Evolutionary conservation across 352 stramenopile species (phyloP), one percentile per base, ranked within the genome.

Genomic region (Albugo candida): DNA sequence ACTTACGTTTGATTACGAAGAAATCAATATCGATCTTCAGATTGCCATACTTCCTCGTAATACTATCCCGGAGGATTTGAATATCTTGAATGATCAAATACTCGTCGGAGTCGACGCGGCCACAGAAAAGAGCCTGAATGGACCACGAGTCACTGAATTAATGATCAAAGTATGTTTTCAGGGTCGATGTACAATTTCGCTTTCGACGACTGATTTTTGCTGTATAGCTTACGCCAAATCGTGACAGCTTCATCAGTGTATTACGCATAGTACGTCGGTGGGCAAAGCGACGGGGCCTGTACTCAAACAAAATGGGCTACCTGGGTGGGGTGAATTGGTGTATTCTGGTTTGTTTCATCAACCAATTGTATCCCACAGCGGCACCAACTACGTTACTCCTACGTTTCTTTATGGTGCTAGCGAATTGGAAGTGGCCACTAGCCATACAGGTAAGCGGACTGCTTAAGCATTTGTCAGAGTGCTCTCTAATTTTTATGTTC

Each of bases 221-320:
- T 24, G 37, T 31, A 18, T 18, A 78, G 61, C 52, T 92, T 18
- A 92, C 79, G 21, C 79, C 79, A 3, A 87, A 92, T 47, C 61
- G 76, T 11, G 67, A 88, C 39, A 87, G 71, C 42, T 95, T 92
- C 49, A 92, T 91, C 51, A 73, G 75, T 36, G 80, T 93, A 36
- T 59, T 95, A 27, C 74, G 83, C 6, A 76, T 91, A 37, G 80
- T 94, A 41, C 67, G 82, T 58, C 68, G 76, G 45, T 95, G 83
- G 83, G 77, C 78, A 14, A 94, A 95, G 48, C 66, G 72, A 31
- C 65, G 96, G 20, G 96, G 96, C 19, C 58, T 99, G 21, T 99
- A 99, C 65, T 96, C 84, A 41, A 99, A 99, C 75, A 96, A 98
- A 54, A 89, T 98, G 64, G 96, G 95, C 11, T 99, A 98, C 59